Percentiles rank a stretch among this genome's conserved stretches.
Conservation (phyloP, 2,329 filamentous ascomycete genomes). For the Neofusicoccum ribis region DNA sequence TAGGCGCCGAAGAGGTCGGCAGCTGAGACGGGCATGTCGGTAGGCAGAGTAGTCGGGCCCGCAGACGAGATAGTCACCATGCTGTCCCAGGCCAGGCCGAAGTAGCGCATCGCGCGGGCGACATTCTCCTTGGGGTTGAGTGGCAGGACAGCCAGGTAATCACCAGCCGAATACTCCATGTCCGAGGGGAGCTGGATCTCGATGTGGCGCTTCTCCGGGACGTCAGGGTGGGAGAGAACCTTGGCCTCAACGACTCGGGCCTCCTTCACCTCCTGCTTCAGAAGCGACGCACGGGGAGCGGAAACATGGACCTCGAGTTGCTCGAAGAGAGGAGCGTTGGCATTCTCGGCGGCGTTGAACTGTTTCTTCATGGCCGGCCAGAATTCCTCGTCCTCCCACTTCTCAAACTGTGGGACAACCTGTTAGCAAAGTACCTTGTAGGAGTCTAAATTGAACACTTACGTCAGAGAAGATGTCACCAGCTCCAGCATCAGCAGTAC, state of each 20-base stretch:
- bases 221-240: constrained; percentile 31
- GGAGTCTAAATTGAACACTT: neutral
- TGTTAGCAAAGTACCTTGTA: neutral
- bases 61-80: constrained; percentile 60
- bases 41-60: constrained; percentile 68
- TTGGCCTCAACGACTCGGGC: constrained; percentile 36
- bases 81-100: constrained; percentile 69
- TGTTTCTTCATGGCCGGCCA: constrained; percentile 38
- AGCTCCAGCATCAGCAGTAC: constrained; percentile 37
- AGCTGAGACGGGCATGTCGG: constrained; percentile 60
- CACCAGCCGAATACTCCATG: constrained; percentile 68
- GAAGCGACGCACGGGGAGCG: constrained; percentile 34
- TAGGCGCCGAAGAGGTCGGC: constrained; percentile 67
- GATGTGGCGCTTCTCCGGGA: constrained; percentile 27
- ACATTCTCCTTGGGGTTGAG: constrained; percentile 66
- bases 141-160: constrained; percentile 74
- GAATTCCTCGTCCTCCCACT: constrained; percentile 40
- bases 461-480: constrained; percentile 42
- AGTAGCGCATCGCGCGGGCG: constrained; percentile 62
- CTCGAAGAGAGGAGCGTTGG: constrained; percentile 25
- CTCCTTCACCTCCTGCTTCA: constrained; percentile 40
- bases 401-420: constrained; percentile 33
- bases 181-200: constrained; percentile 37
- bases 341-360: constrained; percentile 27
- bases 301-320: constrained; percentile 36